Percentiles rank a stretch among this genome's conserved stretches.
phyloP scores from a whole-genome alignment of 1,284 basidiomycete species.

The Thecaphora thlaspeos region DNA sequence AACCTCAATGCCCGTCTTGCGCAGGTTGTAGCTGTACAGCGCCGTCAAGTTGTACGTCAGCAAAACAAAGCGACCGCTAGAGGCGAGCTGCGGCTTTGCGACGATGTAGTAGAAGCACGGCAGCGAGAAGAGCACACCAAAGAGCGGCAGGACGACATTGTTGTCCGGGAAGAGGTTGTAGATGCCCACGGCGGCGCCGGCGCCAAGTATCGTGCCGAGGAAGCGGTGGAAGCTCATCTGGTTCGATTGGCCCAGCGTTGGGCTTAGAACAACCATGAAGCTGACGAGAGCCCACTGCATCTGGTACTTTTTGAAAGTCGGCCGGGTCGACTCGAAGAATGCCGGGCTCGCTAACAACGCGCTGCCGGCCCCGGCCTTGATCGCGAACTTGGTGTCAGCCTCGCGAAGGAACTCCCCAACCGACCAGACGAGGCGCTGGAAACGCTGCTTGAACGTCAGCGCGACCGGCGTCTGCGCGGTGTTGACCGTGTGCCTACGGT shows the following conservation, averaged over 20 bases:
- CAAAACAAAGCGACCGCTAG: constrained; percentile 49
- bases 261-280: constrained; percentile 62
- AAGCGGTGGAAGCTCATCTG: constrained; percentile 52
- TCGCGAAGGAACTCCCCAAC: constrained; percentile 71
- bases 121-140: constrained; percentile 85
- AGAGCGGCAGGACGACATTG: constrained; percentile 71
- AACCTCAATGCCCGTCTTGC: constrained; percentile 70
- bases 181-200: constrained; percentile 70
- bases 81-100: constrained; percentile 61
- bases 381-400: constrained; percentile 78
- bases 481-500: constrained; percentile 75
- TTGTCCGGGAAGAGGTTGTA: constrained; percentile 73
- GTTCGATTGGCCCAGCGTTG: constrained; percentile 52
- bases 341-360: constrained; percentile 80
- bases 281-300: constrained; percentile 95
- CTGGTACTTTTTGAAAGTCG: constrained; percentile 74
- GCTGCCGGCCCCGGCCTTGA: constrained; percentile 73
- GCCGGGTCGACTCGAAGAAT: constrained; percentile 75
- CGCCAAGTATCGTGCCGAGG: constrained; percentile 64
- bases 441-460: constrained; percentile 30
- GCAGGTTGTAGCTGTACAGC: constrained; percentile 69
- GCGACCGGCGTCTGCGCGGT: constrained; percentile 74
- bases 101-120: constrained; percentile 92
- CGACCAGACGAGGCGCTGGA: constrained; percentile 68
- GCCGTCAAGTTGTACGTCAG: constrained; percentile 81